Percentiles rank a stretch among this genome's conserved stretches.
Conservation (phyloP, 176 grass and related monocot genomes). For the Poa annua region DNA sequence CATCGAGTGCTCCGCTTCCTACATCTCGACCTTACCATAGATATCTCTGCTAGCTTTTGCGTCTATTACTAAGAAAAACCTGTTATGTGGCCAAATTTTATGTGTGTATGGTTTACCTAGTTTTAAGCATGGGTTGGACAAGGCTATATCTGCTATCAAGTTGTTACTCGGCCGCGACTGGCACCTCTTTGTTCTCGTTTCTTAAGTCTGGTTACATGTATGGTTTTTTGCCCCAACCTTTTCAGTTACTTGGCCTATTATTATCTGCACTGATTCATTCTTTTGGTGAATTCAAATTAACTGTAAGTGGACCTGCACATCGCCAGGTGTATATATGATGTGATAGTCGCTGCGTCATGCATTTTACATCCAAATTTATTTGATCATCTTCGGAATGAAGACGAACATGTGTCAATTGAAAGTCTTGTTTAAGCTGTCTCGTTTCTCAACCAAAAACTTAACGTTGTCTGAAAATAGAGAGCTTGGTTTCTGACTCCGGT, state of each 20-base stretch:
- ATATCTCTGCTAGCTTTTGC: background rate
- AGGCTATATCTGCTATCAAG: background rate
- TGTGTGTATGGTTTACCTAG: background rate
- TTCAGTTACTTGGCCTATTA: background rate
- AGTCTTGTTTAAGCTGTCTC: background rate
- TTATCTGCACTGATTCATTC: background rate
- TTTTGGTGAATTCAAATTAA: background rate
- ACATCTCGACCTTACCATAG: background rate
- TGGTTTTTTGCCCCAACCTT: conserved; percentile 22
- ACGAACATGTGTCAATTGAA: background rate
- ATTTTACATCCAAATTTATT: too few species aligned
- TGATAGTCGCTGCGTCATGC: too few species aligned
- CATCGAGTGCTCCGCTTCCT: background rate
- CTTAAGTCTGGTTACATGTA: background rate
- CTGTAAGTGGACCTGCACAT: background rate
- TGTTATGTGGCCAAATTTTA: background rate
- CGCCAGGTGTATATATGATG: background rate
- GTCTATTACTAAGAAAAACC: background rate
- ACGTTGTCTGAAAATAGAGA: too few species aligned
- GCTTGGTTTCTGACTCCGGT: background rate
- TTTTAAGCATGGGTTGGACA: background rate
- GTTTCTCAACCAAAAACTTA: too few species aligned
- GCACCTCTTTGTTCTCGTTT: background rate
- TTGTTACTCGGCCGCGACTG: background rate
- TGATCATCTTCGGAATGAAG: too few species aligned